Evolutionary conservation across 306 rosid species (phyloP).

Genomic region (Luffa aegyptiaca): DNA sequence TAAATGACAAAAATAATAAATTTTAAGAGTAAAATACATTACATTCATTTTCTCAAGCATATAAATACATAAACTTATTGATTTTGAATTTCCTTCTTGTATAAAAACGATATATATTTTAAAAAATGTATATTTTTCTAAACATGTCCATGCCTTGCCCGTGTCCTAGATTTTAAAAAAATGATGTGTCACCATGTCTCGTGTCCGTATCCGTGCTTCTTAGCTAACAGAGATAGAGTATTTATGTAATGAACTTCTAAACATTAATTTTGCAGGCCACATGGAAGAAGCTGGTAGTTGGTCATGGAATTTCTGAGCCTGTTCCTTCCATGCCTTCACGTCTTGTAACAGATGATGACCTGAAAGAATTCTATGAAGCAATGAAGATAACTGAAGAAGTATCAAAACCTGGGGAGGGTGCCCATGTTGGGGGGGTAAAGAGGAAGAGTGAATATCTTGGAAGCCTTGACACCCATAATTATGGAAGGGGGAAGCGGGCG

Average conservation of each 20-base stretch:
- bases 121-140: too few relatives aligned
- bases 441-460: conserved; percentile 61
- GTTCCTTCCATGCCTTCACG: conserved; percentile 62
- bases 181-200: too few relatives aligned
- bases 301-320: conserved; percentile 38
- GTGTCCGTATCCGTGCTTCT: too few relatives aligned
- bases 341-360: conserved; percentile 83
- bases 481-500: conserved; percentile 96
- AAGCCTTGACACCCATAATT: conserved; percentile 72
- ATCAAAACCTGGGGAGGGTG: conserved; percentile 43
- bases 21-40: too few relatives aligned
- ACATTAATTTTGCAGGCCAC: conserved; percentile 42
- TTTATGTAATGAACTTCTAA: neutral
- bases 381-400: conserved; percentile 78
- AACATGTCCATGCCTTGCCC: too few relatives aligned
- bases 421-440: conserved; percentile 62
- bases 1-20: too few relatives aligned
- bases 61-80: too few relatives aligned
- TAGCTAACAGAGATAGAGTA: neutral
- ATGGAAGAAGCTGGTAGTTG: conserved; percentile 63
- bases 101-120: too few relatives aligned
- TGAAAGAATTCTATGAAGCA: conserved; percentile 72
- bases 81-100: too few relatives aligned
- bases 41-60: too few relatives aligned
- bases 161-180: too few relatives aligned